Conservation (phyloP, 2,329 filamentous ascomycete genomes). For the Catunica adiposa region DNA sequence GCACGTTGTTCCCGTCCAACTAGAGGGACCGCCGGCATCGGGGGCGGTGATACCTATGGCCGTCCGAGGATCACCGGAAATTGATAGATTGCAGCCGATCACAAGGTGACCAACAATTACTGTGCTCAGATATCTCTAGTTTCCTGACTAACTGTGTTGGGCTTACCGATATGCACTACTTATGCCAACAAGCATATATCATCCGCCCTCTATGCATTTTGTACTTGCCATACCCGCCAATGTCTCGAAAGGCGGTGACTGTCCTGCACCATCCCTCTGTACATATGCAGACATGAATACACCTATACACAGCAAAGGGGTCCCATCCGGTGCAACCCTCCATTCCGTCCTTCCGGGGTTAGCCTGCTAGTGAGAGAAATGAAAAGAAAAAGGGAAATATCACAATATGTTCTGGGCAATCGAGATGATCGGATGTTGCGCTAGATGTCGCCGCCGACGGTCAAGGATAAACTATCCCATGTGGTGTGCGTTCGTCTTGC, state of each 20-base stretch:
- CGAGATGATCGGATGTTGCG: too few relatives aligned
- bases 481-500: background rate
- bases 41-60: too few relatives aligned
- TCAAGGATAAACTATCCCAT: background rate
- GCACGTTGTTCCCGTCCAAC: background rate
- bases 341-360: background rate
- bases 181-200: background rate
- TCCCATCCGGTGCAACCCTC: background rate
- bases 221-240: background rate
- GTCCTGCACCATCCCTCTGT: background rate
- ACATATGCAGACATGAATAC: background rate
- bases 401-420: too few relatives aligned
- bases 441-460: background rate
- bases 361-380: too few relatives aligned
- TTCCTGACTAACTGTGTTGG: background rate
- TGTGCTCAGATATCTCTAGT: background rate
- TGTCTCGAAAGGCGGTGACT: background rate
- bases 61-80: too few relatives aligned
- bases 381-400: too few relatives aligned
- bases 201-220: background rate
- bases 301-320: background rate
- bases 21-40: background rate
- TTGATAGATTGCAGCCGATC: too few relatives aligned
- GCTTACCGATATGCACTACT: background rate
- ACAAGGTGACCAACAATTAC: too few relatives aligned